Percentiles rank a stretch among this genome's conserved stretches.
phyloP scores from a whole-genome alignment of 2,329 filamentous ascomycete genomes.

The Xylaria multiplex region DNA sequence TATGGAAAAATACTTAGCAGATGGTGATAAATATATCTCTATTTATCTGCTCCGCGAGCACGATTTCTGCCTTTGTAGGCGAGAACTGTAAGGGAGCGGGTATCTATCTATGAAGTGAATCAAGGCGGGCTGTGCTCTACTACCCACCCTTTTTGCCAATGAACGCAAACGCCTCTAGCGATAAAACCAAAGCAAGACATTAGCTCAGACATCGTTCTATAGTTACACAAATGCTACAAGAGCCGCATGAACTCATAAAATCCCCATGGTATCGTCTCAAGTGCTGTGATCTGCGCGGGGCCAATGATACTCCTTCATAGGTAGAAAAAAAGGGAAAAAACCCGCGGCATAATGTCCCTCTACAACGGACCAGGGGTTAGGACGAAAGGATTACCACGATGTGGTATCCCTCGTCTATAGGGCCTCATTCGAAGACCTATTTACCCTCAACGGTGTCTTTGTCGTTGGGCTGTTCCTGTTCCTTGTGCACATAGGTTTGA shows the following conservation, averaged over 20 bases:
- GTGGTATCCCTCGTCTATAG: neutral
- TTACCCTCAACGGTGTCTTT: neutral
- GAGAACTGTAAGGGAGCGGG: neutral
- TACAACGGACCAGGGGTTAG: neutral
- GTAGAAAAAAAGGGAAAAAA: too few species aligned
- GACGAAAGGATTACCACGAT: too few species aligned
- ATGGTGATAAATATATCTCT: neutral
- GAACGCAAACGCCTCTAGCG: neutral
- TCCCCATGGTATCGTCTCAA: neutral
- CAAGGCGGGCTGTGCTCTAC: neutral
- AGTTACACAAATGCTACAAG: neutral
- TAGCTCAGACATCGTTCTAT: neutral
- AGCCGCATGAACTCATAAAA: neutral
- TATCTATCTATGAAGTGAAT: neutral
- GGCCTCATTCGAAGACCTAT: neutral
- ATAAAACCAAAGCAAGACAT: neutral
- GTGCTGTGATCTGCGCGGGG: too few species aligned
- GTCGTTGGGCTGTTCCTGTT: neutral
- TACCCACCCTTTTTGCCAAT: neutral
- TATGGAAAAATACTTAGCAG: too few species aligned
- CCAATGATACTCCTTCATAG: neutral
- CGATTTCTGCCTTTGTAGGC: neutral
- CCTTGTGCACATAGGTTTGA: constrained; percentile 1
- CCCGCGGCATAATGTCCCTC: neutral
- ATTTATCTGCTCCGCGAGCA: neutral